phyloP scores from a whole-genome alignment of 2,329 filamentous ascomycete genomes.

The Pyricularia pennisetigena region DNA sequence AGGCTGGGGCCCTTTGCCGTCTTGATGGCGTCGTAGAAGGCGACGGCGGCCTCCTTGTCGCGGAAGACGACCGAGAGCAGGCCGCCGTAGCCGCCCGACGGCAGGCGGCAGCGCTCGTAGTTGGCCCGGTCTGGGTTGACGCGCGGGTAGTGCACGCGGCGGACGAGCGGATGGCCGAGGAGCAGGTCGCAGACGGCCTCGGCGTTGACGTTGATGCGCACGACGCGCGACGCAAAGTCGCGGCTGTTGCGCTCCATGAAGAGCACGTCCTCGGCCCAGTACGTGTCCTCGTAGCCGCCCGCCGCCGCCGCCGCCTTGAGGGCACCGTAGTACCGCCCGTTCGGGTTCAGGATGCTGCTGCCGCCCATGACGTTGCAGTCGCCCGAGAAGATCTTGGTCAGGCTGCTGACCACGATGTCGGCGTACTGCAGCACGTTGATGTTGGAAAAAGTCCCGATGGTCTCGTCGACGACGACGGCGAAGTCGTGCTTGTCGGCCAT shows the following conservation, averaged over 20 bases:
- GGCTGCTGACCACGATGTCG: conserved; percentile 85
- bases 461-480: conserved; percentile 87
- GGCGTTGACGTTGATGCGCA: conserved; percentile 76
- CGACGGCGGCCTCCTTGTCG: conserved; percentile 56
- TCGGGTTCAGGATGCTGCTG: conserved; percentile 54
- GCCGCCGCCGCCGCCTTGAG: conserved; percentile 54
- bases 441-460: conserved; percentile 93
- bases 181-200: conserved; percentile 73
- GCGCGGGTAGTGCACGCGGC: conserved; percentile 81
- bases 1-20: conserved; percentile 91
- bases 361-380: conserved; percentile 99
- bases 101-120: conserved; percentile 71
- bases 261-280: conserved; percentile 88
- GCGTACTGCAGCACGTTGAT: conserved; percentile 84
- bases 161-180: conserved; percentile 50
- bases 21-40: conserved; percentile 78
- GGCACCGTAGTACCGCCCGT: conserved; percentile 56
- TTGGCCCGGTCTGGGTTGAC: conserved; percentile 45
- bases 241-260: conserved; percentile 96
- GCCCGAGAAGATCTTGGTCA: conserved; percentile 95
- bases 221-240: conserved; percentile 75
- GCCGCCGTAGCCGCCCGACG: conserved; percentile 78
- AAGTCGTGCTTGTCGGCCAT: conserved; percentile 82
- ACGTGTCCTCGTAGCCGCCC: conserved; percentile 66
- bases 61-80: conserved; percentile 79